Evolutionary conservation across 2,329 filamentous ascomycete species (phyloP), one percentile per base, ranked within the genome.

Genomic region (Chrysoporthe puriensis): DNA sequence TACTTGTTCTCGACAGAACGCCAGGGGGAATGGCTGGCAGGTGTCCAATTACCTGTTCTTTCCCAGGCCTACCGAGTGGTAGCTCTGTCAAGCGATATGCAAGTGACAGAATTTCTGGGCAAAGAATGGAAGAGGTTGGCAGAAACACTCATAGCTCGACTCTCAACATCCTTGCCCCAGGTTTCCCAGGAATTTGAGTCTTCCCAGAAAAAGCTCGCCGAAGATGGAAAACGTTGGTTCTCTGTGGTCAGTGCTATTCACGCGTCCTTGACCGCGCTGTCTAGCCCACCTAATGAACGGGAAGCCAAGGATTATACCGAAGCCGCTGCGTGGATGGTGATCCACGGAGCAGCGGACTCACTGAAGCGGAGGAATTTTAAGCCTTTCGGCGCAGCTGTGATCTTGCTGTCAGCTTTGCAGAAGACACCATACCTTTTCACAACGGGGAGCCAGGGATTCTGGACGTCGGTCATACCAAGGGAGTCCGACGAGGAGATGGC

Each of bases 141-240:
- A 0, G 80, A 86, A 1, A 77, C 83, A 0, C 79, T 97, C n/a
- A 82, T 90, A 36, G 82, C 88, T 43, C 84, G 86, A 48, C 88
- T 97, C 66, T 89, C 89, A 64, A 86, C 87, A 6, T 96, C 93
- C 0, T 84, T 92, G 5, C 93, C 94, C 0, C 93, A 95, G 74
- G 89, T 95, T 66, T 94, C 93, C 0, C 90, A 90, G 70, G 91
- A 93, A 21, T 92, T 92, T 72, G 84, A 86, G 36, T 83, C 84
- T 54, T 96, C 93, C 0, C 93, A 97, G 75, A 84, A 87, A 62
- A 82, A 83, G 52, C 84, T 97, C 36, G 86, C 87, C 11, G 83
- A 88, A 7, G 86, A 91, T 73, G 89, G 90, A 0, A 82, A 84
- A 58, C 88, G 91, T 0, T 93, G 93, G 80, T 90, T 91, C 69